phyloP scores from a whole-genome alignment of 371 early-diverging fungal genomes.

The Mortierella sp. region DNA sequence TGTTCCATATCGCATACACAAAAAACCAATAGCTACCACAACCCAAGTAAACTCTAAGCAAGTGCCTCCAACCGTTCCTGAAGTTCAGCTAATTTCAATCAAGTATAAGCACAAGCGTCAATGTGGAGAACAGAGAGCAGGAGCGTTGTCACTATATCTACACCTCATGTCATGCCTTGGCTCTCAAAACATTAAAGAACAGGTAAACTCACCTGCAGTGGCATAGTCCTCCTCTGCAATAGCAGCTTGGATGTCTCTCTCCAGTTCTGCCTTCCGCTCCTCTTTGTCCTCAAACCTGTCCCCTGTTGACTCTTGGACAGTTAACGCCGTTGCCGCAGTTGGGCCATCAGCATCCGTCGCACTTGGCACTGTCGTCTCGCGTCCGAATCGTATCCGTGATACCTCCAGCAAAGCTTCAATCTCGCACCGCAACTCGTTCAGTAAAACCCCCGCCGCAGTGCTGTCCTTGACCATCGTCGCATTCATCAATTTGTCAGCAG shows the following conservation, averaged over 20 bases:
- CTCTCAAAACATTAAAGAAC: neutral
- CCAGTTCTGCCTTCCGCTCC: slow-evolving; percentile 18
- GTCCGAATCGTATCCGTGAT: slow-evolving; percentile 36
- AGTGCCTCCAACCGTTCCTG: neutral
- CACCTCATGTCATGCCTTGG: neutral
- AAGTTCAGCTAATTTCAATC: slow-evolving; percentile 10
- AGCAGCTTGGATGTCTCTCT: slow-evolving; percentile 50
- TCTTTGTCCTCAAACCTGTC: neutral
- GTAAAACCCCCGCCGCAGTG: slow-evolving; percentile 17
- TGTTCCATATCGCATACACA: neutral
- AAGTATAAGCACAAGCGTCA: neutral
- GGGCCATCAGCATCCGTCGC: neutral
- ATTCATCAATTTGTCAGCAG: neutral
- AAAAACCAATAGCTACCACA: neutral
- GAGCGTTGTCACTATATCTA: neutral
- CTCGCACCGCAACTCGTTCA: slow-evolving; percentile 28
- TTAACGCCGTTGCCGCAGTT: neutral
- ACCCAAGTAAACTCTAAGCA: neutral
- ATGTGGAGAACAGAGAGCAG: neutral
- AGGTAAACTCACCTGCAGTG: slow-evolving; percentile 31
- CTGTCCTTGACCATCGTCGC: neutral
- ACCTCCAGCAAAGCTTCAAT: slow-evolving; percentile 29
- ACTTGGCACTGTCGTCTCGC: slow-evolving; percentile 18
- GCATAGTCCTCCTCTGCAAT: slow-evolving; percentile 51
- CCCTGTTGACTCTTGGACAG: neutral